These are phyloP conservation scores for Nothophoma quercina DNA, from an alignment of 2,329 filamentous ascomycete genomes.

Conservation along the genomic window DNA sequence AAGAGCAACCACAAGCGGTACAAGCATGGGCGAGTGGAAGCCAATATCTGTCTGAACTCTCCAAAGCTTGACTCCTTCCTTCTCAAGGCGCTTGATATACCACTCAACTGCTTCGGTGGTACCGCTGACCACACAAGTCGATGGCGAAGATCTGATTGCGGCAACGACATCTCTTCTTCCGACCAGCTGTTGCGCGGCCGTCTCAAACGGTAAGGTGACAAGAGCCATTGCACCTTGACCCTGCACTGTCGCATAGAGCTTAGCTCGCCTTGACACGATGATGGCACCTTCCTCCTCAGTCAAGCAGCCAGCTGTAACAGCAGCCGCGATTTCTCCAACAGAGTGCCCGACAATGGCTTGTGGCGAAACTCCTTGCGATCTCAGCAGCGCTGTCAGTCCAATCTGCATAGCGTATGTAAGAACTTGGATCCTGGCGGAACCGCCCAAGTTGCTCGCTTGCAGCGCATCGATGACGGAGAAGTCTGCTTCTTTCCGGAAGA, in stretches of 20 bases:
- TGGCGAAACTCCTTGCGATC: conserved; percentile 40
- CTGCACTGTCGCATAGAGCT: conserved; percentile 42
- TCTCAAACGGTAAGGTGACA: conserved; percentile 41
- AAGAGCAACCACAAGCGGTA: conserved; percentile 41
- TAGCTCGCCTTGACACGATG: conserved; percentile 46
- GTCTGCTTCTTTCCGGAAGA: conserved; percentile 26
- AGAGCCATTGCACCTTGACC: conserved; percentile 44
- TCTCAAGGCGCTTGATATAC: conserved; percentile 24
- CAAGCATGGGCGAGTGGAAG: conserved; percentile 53
- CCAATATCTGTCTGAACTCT: conserved; percentile 52
- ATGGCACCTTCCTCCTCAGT: conserved; percentile 47
- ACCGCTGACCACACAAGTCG: conserved; percentile 48
- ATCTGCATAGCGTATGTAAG: conserved; percentile 50
- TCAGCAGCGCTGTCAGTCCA: conserved; percentile 43
- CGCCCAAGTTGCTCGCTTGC: conserved; percentile 24
- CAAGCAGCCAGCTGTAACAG: conserved; percentile 38
- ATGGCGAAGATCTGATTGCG: conserved; percentile 49
- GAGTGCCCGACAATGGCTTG: conserved; percentile 54
- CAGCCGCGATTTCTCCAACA: conserved; percentile 53
- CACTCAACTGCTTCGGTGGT: conserved; percentile 30
- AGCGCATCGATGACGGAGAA: conserved; percentile 31
- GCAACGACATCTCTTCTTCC: conserved; percentile 36
- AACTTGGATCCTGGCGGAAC: conserved; percentile 42
- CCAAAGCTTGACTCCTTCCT: conserved; percentile 40
- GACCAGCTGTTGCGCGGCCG: conserved; percentile 33